Base-by-base conservation (phyloP, 2,329 filamentous ascomycete genomes). In the Scedosporium boydii region DNA sequence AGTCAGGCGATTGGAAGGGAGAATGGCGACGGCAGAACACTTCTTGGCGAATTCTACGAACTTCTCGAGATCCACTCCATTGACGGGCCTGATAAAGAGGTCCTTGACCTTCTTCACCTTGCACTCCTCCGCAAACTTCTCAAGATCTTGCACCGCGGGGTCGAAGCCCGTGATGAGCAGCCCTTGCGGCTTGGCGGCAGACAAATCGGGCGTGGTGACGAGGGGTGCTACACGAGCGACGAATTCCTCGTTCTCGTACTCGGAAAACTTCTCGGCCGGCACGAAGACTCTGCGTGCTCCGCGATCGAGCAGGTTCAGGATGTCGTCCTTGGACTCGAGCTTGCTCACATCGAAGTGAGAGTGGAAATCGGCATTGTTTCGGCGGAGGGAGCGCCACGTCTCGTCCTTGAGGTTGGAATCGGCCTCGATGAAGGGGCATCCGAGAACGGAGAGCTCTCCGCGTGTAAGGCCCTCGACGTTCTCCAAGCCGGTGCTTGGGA, bases 251-350 rank as follows among this genome's bases (percentile, higher is more conserved):
- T n/a, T n/a, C 59, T 61, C 27, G 63, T 83, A 82, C 60, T 80
- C 76, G 7, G 80, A 78, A 61, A 96, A 78, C 71, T 91, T 88
- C 63, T 86, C 81, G 58, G 87, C 82, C 18, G 83, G 82, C 59
- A 96, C 89, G 73, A 98, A 95, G 65, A 95, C 88, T 72, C 88
- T 95, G 60, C 87, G 84, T 6, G 92, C 91, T 64, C 95, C 95
- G 66, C 87, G 84, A 73, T 99, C 90, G 62, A 99, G 85, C 42
- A 98, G 81, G 57, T 89, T 83, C 61, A 93, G 77, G 42, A 98
- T 80, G 66, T 96, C 89, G 67, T 92, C 88, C 62, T 80, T 78
- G 10, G 86, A 86, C 38, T 83, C 74, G 46, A 98, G 80, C 23
- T 77, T 76, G 4, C 89, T 88, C 59, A 87, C 91, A 69, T 96